Conservation (phyloP, 177 flowering plant species). For the Vitis hybrid region DNA sequence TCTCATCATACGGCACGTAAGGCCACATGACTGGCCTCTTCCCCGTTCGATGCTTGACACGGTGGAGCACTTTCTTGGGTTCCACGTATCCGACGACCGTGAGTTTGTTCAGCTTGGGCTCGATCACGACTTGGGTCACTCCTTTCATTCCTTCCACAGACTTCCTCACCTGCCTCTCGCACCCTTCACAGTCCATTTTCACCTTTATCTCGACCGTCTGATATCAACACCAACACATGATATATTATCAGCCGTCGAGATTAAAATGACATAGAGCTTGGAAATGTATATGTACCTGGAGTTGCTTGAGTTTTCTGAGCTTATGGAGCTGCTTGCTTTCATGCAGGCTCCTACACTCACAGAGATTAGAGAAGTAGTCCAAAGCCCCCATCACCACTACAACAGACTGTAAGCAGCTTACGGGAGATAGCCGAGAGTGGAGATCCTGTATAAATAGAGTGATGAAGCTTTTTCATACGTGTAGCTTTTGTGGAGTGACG, state of each 20-base stretch:
- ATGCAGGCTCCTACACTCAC: constrained; percentile 7
- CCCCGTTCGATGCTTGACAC: constrained; percentile 48
- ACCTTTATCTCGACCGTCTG: constrained; percentile 58
- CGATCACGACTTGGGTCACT: constrained; percentile 39
- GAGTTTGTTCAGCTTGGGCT: constrained; percentile 43
- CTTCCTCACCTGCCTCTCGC: constrained; percentile 47
- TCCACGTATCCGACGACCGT: constrained; percentile 57
- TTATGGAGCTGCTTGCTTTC: constrained; percentile 2
- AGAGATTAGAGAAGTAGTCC: constrained; percentile 14
- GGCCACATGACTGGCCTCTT: constrained; percentile 64
- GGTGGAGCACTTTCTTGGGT: constrained; percentile 42
- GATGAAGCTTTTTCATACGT: no score
- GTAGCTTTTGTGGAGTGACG: no score
- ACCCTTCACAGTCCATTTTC: constrained; percentile 61
- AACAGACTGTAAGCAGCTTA: not conserved
- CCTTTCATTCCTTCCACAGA: constrained; percentile 51
- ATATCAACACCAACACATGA: not conserved
- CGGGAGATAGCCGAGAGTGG: no score
- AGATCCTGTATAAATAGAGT: no score
- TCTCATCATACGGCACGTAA: constrained; percentile 47
- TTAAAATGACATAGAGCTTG: no score
- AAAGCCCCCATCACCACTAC: constrained; percentile 20
- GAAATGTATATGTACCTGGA: constrained; percentile 22
- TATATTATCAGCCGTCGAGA: not conserved
- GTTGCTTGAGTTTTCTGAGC: constrained; percentile 29